Base-by-base conservation (phyloP, 2,329 filamentous ascomycete genomes). In the Phyllachora maydis region DNA sequence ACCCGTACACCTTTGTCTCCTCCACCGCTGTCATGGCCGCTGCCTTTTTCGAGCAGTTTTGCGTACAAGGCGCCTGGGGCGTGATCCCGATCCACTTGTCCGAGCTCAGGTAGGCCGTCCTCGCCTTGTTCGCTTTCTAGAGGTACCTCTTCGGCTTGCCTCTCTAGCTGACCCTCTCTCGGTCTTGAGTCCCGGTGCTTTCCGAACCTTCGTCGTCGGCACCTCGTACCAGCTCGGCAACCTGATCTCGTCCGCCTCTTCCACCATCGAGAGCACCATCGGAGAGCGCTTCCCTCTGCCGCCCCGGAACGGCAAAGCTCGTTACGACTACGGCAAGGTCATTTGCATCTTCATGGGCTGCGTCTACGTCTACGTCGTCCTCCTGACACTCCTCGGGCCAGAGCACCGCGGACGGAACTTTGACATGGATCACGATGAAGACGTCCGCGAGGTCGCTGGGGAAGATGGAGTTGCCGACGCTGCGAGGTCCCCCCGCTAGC, bases 261-360 rank as follows among this genome's bases (percentile, higher is more conserved):
- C 67, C 0, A 82, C 75, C 7, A 83, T 83, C 35, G 73, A 85
- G 43, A 61, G 73, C 2, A 73, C 65, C 1, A 68, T 82, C 18
- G 76, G 76, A 17, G 72, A 82, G 45, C 51, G 55, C 2, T 88
- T 79, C 42, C 77, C 77, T 0, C 56, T 90, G 3, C 55, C 68
- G 0, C 50, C 63, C 0, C 60, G 56, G 11, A 41, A 46, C 1
- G 56, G 50, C 1, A 43, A 48, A 16, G 43, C 47, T 22, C 54
- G 73, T 3, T 79, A 73, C 43, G 52, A 78, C 28, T 90, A 90
- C 35, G 79, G 78, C 18, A 71, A 71, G 35, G 79, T 90, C 7
- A 85, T 91, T 32, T 79, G 72, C 40, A 88, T 90, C 39, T 91
- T 92, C 48, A 82, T 92, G 75, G 82, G 60, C 1, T 81, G 73